Evolutionary conservation across 352 stramenopile species (phyloP), one percentile per base, ranked within the genome.

Genomic region (Globisporangium recalcitrans): DNA sequence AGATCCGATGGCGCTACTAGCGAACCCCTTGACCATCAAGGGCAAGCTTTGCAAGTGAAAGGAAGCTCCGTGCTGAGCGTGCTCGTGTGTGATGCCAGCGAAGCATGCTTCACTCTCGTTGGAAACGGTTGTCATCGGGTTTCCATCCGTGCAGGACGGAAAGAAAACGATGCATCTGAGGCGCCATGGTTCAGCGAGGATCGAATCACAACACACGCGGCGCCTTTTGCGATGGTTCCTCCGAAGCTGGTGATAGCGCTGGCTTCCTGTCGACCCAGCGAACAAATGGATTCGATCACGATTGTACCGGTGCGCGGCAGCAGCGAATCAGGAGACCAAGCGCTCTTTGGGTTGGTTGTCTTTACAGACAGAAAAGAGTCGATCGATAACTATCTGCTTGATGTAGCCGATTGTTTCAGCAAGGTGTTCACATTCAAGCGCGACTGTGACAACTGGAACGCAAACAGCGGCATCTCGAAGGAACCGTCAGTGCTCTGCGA

Each of bases 171-270:
- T 11, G 21, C 2, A 47, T 8, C 24, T 21, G 42, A 51, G 5
- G 34, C 24, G 0, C 6, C 13, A 5, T 64, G 62, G 32, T 64
- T 60, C 42, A 60, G 49, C 14, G 22, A 49, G 21, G 21, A 13
- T 10, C 29, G 48, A 14, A 52, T 60, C 26, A 9, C 34, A 4
- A 26, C 34, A 3, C 48, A 63, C 48, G 22, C 0, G 4, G 8
- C 48, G 16, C 62, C 62, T 14, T 68, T 68, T n/a, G 10, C 27
- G 16, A 26, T 8, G 6, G 24, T 68, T 14, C 62, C 62, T 0
- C 2, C 22, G 3, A 46, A 40, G 19, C 24, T 68, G 14, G 16
- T 60, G 7, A 13, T 21, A 24, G 48, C 51, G 0, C 38, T 68
- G 13, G 24, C 19, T 2, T 4, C 40, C n/a, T 14, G 3, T 9